A percentile compares a stretch with the other conserved stretches of the same genome.
phyloP scores from a whole-genome alignment of 768 basidiomycete species.

The Suillus decipiens region DNA sequence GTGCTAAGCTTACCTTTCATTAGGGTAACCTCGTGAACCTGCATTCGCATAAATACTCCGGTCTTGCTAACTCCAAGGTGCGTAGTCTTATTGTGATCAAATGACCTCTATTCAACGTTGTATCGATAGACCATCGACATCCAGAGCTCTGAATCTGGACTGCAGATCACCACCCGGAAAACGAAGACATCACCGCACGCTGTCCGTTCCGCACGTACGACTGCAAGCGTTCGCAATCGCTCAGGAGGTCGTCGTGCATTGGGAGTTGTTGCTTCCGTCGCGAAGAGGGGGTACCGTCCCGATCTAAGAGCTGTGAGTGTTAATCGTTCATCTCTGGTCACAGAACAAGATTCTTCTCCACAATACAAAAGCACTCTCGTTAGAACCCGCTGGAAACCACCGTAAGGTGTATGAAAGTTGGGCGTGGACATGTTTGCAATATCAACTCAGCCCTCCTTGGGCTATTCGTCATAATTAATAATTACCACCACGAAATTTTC shows the following conservation, averaged over 20 bases:
- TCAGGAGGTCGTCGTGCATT: conserved; percentile 72
- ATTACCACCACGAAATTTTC: conserved; percentile 20
- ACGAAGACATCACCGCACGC: conserved; percentile 53
- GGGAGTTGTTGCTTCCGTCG: conserved; percentile 59
- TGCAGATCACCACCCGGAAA: conserved; percentile 69
- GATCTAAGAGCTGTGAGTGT: conserved; percentile 75
- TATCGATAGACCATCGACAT: conserved; percentile 63
- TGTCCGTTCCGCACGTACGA: conserved; percentile 50
- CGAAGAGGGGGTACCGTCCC: conserved; percentile 73
- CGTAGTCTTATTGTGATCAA: conserved; percentile 9
- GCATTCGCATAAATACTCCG: conserved; percentile 93
- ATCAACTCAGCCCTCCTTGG: conserved; percentile 38
- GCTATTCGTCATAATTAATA: conserved; percentile 21
- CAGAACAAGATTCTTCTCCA: not conserved
- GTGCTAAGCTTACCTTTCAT: conserved; percentile 14
- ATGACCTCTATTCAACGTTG: conserved; percentile 5
- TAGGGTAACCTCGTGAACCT: conserved; percentile 87
- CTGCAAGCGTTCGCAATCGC: conserved; percentile 59
- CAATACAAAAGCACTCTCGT: conserved; percentile 65
- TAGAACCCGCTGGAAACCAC: conserved; percentile 87
- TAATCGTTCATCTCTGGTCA: not conserved
- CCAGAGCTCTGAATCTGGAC: conserved; percentile 50
- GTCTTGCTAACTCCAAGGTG: conserved; percentile 83
- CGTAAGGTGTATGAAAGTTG: conserved; percentile 72
- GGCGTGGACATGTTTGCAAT: conserved; percentile 95